Conservation (phyloP, 495 filamentous ascomycete genomes). For the Aspergillus homomorphus region DNA sequence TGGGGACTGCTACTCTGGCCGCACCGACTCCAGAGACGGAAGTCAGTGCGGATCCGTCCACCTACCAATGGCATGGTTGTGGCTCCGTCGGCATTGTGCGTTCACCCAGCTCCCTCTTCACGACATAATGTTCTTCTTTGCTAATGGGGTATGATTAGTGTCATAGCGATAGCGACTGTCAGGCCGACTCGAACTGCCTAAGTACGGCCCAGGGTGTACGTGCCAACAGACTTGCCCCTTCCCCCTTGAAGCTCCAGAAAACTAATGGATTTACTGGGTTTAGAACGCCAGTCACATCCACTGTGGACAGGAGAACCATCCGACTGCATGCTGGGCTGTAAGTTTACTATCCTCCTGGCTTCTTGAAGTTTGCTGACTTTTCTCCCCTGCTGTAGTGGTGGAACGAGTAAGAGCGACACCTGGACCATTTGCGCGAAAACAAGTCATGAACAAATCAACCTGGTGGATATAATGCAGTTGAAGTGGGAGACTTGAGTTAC, state of each 20-base stretch:
- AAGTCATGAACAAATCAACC: too few relatives aligned
- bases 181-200: not conserved
- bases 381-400: not conserved
- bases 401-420: not conserved
- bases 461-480: too few relatives aligned
- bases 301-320: not conserved
- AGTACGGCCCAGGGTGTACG: not conserved
- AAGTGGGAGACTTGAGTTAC: too few relatives aligned
- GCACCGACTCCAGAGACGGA: not conserved
- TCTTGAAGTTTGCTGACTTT: not conserved
- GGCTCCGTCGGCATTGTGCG: not conserved
- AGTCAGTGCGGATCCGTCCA: not conserved
- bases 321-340: constrained; percentile 3
- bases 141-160: not conserved
- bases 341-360: not conserved
- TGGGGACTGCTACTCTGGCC: not conserved
- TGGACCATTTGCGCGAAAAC: too few relatives aligned
- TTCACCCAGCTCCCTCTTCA: not conserved
- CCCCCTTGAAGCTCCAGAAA: too few relatives aligned
- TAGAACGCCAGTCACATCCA: not conserved
- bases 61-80: not conserved
- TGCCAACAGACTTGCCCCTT: not conserved
- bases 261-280: not conserved
- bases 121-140: not conserved
- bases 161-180: not conserved